phyloP scores from a whole-genome alignment of 805 yeast species.

The Nakazawaea ernobii region DNA sequence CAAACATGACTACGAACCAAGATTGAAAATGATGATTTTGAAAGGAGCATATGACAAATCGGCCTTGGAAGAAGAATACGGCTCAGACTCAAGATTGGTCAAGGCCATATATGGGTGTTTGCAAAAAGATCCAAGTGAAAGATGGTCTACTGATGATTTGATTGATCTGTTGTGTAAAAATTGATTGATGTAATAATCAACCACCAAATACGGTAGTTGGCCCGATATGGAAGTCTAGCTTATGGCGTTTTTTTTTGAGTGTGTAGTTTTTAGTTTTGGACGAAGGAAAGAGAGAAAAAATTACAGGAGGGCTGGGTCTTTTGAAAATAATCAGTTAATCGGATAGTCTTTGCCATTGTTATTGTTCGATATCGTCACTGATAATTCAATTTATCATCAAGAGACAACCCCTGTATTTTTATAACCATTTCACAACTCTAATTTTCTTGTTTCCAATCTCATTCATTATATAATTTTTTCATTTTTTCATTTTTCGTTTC shows the following conservation, averaged over 20 bases:
- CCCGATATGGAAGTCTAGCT: not conserved
- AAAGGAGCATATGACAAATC: conserved; percentile 56
- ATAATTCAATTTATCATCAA: not conserved
- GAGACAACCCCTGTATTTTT: no score
- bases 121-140: conserved; percentile 39
- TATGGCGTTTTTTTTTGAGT: not conserved
- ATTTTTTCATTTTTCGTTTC: not conserved
- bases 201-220: not conserved
- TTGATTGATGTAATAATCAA: not conserved
- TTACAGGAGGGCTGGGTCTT: not conserved
- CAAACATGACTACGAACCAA: conserved; percentile 77
- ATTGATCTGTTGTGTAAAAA: conserved; percentile 6
- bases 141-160: conserved; percentile 45
- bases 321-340: not conserved
- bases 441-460: not conserved
- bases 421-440: no score
- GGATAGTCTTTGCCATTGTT: no score
- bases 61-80: conserved; percentile 37
- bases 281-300: not conserved
- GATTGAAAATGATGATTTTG: conserved; percentile 65
- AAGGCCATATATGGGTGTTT: conserved; percentile 49
- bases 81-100: conserved; percentile 22
- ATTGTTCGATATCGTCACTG: not conserved
- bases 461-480: no score
- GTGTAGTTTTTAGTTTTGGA: not conserved